Percentiles rank a stretch among this genome's conserved stretches.
phyloP scores from a whole-genome alignment of 805 yeast genomes.

The Cyberlindnera maritima region DNA sequence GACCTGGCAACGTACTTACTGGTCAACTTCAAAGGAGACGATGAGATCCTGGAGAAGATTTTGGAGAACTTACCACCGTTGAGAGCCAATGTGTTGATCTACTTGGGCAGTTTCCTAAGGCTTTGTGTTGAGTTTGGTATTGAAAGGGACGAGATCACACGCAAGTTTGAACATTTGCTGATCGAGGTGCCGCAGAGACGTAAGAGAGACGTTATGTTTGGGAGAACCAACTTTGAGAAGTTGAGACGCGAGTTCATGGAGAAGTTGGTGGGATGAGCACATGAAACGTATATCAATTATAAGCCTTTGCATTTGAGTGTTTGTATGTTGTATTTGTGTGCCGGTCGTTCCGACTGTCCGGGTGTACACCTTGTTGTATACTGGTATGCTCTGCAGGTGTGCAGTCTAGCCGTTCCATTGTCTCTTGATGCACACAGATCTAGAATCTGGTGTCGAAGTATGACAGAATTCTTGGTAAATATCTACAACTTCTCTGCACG shows the following conservation, averaged over 20 bases:
- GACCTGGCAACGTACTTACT: slow-evolving; percentile 29
- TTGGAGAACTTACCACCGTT: slow-evolving; percentile 39
- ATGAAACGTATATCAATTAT: no score
- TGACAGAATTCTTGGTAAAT: no score
- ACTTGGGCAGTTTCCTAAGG: slow-evolving; percentile 37
- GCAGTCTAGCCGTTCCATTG: no score
- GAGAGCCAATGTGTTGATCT: slow-evolving; percentile 41
- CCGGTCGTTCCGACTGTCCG: no score
- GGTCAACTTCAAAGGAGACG: slow-evolving; percentile 25
- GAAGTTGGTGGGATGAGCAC: slow-evolving; percentile 25
- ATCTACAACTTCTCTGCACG: no score
- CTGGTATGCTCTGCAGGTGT: no score
- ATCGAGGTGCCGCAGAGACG: slow-evolving; percentile 30
- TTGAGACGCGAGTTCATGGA: slow-evolving; percentile 32
- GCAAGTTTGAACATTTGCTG: slow-evolving; percentile 31
- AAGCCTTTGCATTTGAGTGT: background rate
- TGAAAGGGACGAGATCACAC: slow-evolving; percentile 20
- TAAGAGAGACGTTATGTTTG: slow-evolving; percentile 27
- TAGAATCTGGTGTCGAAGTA: no score
- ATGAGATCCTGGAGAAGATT: slow-evolving; percentile 31
- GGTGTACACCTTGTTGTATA: no score
- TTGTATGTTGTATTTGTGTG: no score
- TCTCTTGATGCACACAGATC: no score
- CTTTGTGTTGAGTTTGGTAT: slow-evolving; percentile 28
- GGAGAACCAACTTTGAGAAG: slow-evolving; percentile 27